A percentile compares a stretch with the other conserved stretches of the same genome.
These are phyloP conservation scores for Aegilops longissima DNA, from an alignment of 176 grass and related monocot species.

Conservation along the genomic window DNA sequence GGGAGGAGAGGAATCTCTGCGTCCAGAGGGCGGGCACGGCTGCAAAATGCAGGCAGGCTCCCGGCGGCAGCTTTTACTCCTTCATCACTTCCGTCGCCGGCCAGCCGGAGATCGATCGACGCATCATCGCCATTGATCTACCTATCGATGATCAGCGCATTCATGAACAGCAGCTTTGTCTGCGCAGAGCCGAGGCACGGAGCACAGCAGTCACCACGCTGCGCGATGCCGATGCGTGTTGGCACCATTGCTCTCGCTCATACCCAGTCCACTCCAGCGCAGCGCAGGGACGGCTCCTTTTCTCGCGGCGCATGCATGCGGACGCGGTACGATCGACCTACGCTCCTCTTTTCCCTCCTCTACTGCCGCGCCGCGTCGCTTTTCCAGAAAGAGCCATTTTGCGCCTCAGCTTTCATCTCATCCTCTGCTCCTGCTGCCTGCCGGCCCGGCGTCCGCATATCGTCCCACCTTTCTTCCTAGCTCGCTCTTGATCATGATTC, in stretches of 20 bases:
- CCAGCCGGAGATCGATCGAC: neutral
- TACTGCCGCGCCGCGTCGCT: neutral
- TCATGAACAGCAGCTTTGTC: conserved; percentile 2
- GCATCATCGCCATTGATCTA: neutral
- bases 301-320: neutral
- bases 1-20: conserved; percentile 20
- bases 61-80: neutral
- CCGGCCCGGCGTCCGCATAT: neutral
- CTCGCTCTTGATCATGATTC: neutral
- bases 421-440: neutral
- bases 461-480: neutral
- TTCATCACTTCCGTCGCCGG: conserved; percentile 27
- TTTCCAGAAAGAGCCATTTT: conserved; percentile 31
- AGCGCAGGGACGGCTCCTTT: neutral
- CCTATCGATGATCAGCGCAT: too few species aligned
- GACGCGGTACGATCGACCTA: neutral
- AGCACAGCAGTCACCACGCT: neutral
- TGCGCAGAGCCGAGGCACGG: too few species aligned
- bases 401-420: conserved; percentile 5
- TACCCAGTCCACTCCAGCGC: neutral
- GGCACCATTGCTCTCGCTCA: too few species aligned
- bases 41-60: neutral
- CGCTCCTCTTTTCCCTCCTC: neutral
- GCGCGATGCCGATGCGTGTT: neutral
- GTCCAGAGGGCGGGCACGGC: neutral